These are phyloP conservation scores for Camellia lanceoleosa DNA, from an alignment of 148 eudicot species.

Conservation along the genomic window DNA sequence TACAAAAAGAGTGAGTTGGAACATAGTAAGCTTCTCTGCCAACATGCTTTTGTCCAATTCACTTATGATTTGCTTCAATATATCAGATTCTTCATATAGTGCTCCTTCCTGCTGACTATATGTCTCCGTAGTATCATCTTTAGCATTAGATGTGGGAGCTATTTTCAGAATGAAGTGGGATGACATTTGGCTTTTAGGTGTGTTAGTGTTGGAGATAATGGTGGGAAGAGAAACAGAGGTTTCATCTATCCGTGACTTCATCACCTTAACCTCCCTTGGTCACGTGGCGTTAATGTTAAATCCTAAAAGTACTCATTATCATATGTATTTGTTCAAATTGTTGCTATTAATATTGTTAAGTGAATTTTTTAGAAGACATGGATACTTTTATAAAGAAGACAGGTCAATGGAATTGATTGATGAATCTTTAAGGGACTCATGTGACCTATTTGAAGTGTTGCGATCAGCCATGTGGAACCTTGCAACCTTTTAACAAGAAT, in stretches of 20 bases:
- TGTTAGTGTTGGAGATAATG: slow-evolving; percentile 20
- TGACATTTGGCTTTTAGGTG: slow-evolving; percentile 31
- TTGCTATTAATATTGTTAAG: neutral
- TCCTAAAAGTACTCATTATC: too few relatives aligned
- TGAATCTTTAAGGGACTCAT: neutral
- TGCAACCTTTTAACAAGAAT: too few relatives aligned
- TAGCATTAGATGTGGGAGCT: slow-evolving; percentile 9
- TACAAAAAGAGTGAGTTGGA: slow-evolving; percentile 16
- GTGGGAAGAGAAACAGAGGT: slow-evolving; percentile 21
- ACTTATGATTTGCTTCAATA: neutral
- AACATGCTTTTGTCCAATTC: neutral
- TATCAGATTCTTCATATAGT: neutral
- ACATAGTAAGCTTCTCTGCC: neutral
- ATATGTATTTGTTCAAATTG: neutral
- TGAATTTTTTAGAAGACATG: slow-evolving; percentile 18
- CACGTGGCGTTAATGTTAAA: slow-evolving; percentile 12
- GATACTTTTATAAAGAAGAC: slow-evolving; percentile 17
- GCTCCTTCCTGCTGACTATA: slow-evolving; percentile 10
- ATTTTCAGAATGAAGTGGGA: slow-evolving; percentile 25
- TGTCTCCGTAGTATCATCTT: too few relatives aligned
- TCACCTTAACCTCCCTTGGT: slow-evolving; percentile 21
- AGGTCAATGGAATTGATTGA: slow-evolving; percentile 17
- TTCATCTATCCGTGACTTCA: slow-evolving; percentile 11
- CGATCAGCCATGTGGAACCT: slow-evolving; percentile 20
- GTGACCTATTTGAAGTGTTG: slow-evolving; percentile 7